Evolutionary conservation across 495 filamentous ascomycete genomes (phyloP).

Genomic region (Paragyromitra xinjiangensis): DNA sequence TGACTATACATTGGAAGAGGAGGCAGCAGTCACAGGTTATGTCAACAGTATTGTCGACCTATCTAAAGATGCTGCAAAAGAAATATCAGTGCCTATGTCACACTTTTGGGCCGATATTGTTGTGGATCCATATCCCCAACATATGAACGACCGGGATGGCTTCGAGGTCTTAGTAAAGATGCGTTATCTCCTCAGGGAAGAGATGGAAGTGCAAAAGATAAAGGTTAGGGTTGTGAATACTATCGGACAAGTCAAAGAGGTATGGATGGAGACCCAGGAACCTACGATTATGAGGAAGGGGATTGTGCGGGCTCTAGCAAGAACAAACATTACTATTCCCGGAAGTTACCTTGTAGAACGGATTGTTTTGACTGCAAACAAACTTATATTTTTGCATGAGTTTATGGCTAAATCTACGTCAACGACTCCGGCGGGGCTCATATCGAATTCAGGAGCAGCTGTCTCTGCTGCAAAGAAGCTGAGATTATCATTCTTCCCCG

Average conservation of each 20-base stretch:
- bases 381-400: conserved; percentile 74
- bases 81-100: conserved; percentile 71
- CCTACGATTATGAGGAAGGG: conserved; percentile 65
- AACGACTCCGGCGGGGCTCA: conserved; percentile 41
- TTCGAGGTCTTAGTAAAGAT: conserved; percentile 77
- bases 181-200: conserved; percentile 75
- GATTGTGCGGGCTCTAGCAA: conserved; percentile 58
- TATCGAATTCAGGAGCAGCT: conserved; percentile 58
- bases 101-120: conserved; percentile 77
- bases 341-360: conserved; percentile 81
- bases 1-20: conserved; percentile 61
- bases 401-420: conserved; percentile 57
- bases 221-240: conserved; percentile 70
- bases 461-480: conserved; percentile 61
- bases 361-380: conserved; percentile 72
- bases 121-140: conserved; percentile 73
- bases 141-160: conserved; percentile 77
- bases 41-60: conserved; percentile 71
- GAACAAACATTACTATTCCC: conserved; percentile 68
- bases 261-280: conserved; percentile 68
- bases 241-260: conserved; percentile 65
- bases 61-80: conserved; percentile 70
- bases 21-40: conserved; percentile 67
- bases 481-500: conserved; percentile 55
- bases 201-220: conserved; percentile 72